phyloP scores from a whole-genome alignment of 306 rosid species.

The Cucurbita moschata region DNA sequence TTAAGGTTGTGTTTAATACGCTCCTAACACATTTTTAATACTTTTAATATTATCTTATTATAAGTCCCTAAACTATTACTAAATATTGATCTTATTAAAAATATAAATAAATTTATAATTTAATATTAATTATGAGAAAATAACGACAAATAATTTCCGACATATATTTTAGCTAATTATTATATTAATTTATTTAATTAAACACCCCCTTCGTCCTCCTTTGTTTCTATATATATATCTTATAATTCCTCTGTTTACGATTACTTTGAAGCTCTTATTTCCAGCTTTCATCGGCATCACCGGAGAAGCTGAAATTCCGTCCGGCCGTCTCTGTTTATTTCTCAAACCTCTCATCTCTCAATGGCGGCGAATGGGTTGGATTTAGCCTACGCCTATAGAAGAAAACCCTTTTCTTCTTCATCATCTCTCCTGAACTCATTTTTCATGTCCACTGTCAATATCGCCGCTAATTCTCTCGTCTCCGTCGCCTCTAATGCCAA shows the following conservation, averaged over 20 bases:
- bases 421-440: conserved; percentile 1
- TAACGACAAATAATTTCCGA: background rate
- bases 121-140: no score
- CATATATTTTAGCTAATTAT: background rate
- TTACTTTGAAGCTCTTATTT: background rate
- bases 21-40: no score
- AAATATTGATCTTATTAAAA: no score
- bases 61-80: no score
- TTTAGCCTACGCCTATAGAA: background rate
- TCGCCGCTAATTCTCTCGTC: conserved; percentile 27
- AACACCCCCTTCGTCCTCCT: background rate
- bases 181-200: no score
- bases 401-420: background rate
- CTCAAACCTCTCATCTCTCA: background rate
- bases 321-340: background rate
- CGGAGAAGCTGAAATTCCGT: no score
- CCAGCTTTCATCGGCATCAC: no score
- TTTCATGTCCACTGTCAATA: conserved; percentile 25
- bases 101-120: no score
- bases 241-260: background rate
- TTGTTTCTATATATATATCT: background rate
- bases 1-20: no score
- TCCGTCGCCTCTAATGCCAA: conserved; percentile 13
- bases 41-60: no score
- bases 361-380: background rate